Conservation (phyloP, 1,284 basidiomycete genomes). For the Trametes pubescens region DNA sequence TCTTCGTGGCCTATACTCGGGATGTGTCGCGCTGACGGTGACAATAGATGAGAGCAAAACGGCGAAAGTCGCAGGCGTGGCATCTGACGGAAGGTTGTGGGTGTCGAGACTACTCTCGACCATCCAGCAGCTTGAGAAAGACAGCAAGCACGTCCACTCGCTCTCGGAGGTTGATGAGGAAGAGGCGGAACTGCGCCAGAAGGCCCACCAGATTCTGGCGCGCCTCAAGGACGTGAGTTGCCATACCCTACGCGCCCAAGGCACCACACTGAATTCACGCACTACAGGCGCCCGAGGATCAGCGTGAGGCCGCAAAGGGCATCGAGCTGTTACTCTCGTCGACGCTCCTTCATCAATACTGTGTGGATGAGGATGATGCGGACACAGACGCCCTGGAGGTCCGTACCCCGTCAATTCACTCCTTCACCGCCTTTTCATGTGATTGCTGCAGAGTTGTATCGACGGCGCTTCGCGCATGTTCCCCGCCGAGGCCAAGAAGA, state of each 20-base stretch:
- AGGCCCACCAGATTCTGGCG: constrained; percentile 55
- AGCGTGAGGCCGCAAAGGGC: constrained; percentile 66
- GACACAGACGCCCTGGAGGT: constrained; percentile 73
- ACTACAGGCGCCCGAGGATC: constrained; percentile 54
- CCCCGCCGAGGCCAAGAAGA: constrained; percentile 48
- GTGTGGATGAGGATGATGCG: constrained; percentile 56
- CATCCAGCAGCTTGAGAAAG: constrained; percentile 68
- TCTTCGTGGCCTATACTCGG: neutral
- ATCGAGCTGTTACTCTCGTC: constrained; percentile 77
- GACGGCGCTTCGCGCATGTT: constrained; percentile 63
- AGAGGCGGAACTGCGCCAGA: constrained; percentile 54
- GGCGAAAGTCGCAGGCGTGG: constrained; percentile 64
- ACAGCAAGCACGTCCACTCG: constrained; percentile 74
- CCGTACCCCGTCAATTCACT: constrained; percentile 9
- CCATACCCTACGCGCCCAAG: neutral
- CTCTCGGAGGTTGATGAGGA: constrained; percentile 68
- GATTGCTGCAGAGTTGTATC: constrained; percentile 43
- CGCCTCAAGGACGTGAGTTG: constrained; percentile 58
- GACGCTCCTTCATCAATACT: constrained; percentile 76
- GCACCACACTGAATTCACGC: neutral
- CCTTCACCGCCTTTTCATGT: constrained; percentile 6
- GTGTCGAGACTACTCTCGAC: constrained; percentile 71
- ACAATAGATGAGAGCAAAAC: constrained; percentile 54
- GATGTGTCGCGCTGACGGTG: constrained; percentile 8
- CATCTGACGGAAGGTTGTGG: constrained; percentile 85